These are phyloP conservation scores for Achlya hypogyna DNA, from an alignment of 352 stramenopile genomes.

Conservation along the genomic window DNA sequence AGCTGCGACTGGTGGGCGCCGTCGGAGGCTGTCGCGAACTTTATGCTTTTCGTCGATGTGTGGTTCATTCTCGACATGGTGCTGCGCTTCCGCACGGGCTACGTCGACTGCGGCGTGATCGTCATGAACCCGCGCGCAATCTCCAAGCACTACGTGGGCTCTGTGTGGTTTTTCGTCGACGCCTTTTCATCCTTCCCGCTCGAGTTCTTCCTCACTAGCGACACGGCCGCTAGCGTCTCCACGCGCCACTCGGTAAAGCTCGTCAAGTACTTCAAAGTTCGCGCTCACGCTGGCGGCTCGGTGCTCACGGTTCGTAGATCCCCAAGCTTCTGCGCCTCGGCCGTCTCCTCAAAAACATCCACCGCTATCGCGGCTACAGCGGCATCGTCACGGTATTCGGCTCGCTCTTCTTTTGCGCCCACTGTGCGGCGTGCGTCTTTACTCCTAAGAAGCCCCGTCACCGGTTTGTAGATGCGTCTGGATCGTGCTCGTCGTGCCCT, in stretches of 20 bases:
- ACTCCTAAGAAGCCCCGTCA: no score
- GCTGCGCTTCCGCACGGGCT: constrained; percentile 46
- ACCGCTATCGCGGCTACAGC: constrained; percentile 53
- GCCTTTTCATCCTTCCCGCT: constrained; percentile 46
- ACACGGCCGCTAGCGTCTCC: constrained; percentile 27
- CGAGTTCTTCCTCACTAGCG: constrained; percentile 34
- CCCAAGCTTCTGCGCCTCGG: constrained; percentile 45
- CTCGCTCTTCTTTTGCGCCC: constrained; percentile 37
- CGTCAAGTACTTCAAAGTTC: constrained; percentile 56
- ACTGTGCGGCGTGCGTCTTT: constrained; percentile 29
- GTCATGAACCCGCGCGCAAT: constrained; percentile 48
- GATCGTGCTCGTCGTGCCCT: constrained; percentile 44
- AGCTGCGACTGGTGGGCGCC: constrained; percentile 57
- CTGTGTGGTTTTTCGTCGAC: constrained; percentile 57
- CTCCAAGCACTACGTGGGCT: constrained; percentile 35
- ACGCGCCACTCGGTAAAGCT: constrained; percentile 66
- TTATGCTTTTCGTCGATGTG: constrained; percentile 29
- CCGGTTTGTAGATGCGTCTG: constrained; percentile 29
- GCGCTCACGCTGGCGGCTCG: not conserved
- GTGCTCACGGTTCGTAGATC: constrained; percentile 15
- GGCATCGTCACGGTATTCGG: constrained; percentile 44
- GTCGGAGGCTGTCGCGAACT: not conserved
- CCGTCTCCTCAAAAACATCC: constrained; percentile 46
- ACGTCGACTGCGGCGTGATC: constrained; percentile 44
- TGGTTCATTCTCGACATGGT: constrained; percentile 43